Evolutionary conservation across 768 basidiomycete genomes (phyloP).

Genomic region (Leccinum obscurum): DNA sequence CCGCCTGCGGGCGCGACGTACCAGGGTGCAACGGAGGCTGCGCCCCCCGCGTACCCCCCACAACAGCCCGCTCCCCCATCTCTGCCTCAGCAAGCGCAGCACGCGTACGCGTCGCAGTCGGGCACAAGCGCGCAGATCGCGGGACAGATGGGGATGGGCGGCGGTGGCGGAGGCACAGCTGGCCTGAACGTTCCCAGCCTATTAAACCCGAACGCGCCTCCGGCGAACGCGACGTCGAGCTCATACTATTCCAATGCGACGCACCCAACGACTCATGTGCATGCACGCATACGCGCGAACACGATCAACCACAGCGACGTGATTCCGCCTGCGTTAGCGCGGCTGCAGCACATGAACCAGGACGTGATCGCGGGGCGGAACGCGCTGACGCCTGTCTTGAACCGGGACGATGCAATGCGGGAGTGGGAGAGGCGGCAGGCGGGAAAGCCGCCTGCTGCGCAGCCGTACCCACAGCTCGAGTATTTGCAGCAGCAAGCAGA

Average conservation of each 20-base stretch:
- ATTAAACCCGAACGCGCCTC: slow-evolving; percentile 47
- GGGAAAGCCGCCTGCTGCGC: slow-evolving; percentile 66
- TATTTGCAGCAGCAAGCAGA: slow-evolving; percentile 93
- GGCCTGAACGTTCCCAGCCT: slow-evolving; percentile 26
- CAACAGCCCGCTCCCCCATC: slow-evolving; percentile 31
- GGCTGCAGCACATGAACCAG: slow-evolving; percentile 86
- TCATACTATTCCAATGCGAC: slow-evolving; percentile 58
- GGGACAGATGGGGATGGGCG: slow-evolving; percentile 20
- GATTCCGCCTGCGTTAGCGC: slow-evolving; percentile 92
- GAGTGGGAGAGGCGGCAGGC: slow-evolving; percentile 94
- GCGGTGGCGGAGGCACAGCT: slow-evolving; percentile 5
- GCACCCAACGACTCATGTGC: slow-evolving; percentile 22
- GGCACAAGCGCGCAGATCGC: slow-evolving; percentile 19
- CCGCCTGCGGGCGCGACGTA: slow-evolving; percentile 21
- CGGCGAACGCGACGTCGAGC: slow-evolving; percentile 41
- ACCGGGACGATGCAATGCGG: slow-evolving; percentile 90
- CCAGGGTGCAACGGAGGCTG: slow-evolving; percentile 20
- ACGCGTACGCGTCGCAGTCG: slow-evolving; percentile 29
- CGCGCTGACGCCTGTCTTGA: slow-evolving; percentile 89
- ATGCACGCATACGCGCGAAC: slow-evolving; percentile 77
- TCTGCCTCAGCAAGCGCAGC: slow-evolving; percentile 23
- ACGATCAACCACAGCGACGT: slow-evolving; percentile 87
- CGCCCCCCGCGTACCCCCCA: slow-evolving; percentile 20
- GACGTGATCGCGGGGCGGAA: slow-evolving; percentile 72
- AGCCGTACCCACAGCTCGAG: slow-evolving; percentile 88